A percentile compares a stretch with the other conserved stretches of the same genome.
Conservation (phyloP, 306 rosid genomes). For the Herpetospermum pedunculosum region DNA sequence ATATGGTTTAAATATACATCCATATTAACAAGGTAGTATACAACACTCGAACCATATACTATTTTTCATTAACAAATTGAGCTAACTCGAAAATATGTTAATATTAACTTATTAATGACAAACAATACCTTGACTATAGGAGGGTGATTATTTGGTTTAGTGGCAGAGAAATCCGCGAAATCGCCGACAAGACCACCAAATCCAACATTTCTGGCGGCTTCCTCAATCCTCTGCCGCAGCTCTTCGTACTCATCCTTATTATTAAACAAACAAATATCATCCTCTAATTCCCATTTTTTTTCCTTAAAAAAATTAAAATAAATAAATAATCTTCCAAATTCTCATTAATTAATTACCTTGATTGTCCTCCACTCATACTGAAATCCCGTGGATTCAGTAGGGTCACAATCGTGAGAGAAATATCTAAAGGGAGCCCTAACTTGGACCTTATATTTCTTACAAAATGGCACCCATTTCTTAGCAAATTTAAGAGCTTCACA, state of each 20-base stretch:
- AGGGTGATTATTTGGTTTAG: conserved; percentile 25
- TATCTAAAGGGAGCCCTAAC: conserved; percentile 56
- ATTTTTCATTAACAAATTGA: too few species aligned
- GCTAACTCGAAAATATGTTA: too few species aligned
- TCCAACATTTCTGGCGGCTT: conserved; percentile 7
- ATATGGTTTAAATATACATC: too few species aligned
- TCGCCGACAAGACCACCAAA: conserved; percentile 15
- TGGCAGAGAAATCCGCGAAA: conserved; percentile 19
- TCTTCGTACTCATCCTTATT: conserved; percentile 34
- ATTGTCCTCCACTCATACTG: conserved; percentile 24
- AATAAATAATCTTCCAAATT: background rate
- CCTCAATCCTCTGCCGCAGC: conserved; percentile 23
- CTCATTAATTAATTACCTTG: conserved; percentile 5
- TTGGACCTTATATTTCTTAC: conserved; percentile 39
- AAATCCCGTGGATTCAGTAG: background rate
- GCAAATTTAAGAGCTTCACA: conserved; percentile 47
- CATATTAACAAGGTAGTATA: too few species aligned
- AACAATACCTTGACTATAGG: conserved; percentile 46
- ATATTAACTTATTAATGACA: background rate
- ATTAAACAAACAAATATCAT: background rate
- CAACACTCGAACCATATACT: too few species aligned
- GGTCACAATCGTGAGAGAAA: conserved; percentile 10
- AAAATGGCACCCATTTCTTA: conserved; percentile 52
- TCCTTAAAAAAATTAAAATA: too few species aligned
- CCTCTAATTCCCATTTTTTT: background rate